Percentiles rank a stretch among this genome's conserved stretches.
These are phyloP conservation scores for Taphrina communis DNA, from an alignment of 1,139 yeast genomes.

Conservation along the genomic window DNA sequence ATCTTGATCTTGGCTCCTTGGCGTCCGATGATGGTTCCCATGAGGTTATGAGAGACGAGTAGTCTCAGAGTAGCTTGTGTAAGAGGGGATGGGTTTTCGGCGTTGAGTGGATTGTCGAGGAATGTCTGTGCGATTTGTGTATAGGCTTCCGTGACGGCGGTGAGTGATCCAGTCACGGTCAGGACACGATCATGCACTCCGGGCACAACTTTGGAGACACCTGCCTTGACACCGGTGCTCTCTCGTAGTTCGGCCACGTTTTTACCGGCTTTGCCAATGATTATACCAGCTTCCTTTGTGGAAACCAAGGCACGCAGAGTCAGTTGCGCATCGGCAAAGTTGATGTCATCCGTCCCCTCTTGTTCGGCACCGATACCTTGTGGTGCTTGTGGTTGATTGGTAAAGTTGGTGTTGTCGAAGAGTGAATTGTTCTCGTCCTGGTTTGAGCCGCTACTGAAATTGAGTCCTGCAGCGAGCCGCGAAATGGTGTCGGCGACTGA, in stretches of 20 bases:
- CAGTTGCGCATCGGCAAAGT: constrained; percentile 47
- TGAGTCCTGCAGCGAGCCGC: constrained; percentile 30
- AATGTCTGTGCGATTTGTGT: constrained; percentile 40
- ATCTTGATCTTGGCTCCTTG: constrained; percentile 82
- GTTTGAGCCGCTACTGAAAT: constrained; percentile 10
- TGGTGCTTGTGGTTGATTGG: constrained; percentile 5
- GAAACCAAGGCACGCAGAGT: constrained; percentile 71
- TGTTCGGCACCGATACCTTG: neutral
- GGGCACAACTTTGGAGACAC: constrained; percentile 78
- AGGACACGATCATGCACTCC: constrained; percentile 86
- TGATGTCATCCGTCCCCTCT: constrained; percentile 41
- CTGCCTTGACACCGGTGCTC: constrained; percentile 82
- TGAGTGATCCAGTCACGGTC: constrained; percentile 80
- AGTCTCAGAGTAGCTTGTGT: constrained; percentile 65
- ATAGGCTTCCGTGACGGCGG: constrained; percentile 61
- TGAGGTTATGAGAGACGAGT: constrained; percentile 81
- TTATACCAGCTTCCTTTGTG: constrained; percentile 87
- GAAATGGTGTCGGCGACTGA: constrained; percentile 40
- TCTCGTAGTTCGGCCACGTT: constrained; percentile 80
- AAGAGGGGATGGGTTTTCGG: constrained; percentile 12
- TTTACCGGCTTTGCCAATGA: constrained; percentile 85
- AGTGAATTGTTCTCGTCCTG: constrained; percentile 21
- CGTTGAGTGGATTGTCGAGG: constrained; percentile 36
- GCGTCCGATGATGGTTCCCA: constrained; percentile 89
- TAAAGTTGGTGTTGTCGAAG: constrained; percentile 18